Evolutionary conservation across 495 filamentous ascomycete genomes (phyloP).

Genomic region (Podospora fimiseda): DNA sequence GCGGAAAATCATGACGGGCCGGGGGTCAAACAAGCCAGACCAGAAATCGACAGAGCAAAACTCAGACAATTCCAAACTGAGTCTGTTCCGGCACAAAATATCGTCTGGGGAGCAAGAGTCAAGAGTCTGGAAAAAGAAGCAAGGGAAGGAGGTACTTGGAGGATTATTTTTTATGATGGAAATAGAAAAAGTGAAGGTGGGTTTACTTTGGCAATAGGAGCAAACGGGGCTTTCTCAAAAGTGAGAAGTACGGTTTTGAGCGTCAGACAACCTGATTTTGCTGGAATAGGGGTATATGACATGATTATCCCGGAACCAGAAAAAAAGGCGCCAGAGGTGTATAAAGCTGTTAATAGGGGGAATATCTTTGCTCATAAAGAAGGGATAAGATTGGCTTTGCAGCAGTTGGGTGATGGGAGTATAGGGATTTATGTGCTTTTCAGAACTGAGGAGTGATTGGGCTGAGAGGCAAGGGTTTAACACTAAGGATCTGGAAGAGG

Average conservation of each 20-base stretch:
- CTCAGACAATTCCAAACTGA: constrained; percentile 34
- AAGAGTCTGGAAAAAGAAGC: constrained; percentile 19
- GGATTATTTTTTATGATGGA: constrained; percentile 17
- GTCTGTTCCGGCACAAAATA: constrained; percentile 32
- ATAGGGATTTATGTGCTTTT: constrained; percentile 30
- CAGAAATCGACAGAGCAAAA: constrained; percentile 39
- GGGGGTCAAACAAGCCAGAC: constrained; percentile 22
- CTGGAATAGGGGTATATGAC: constrained; percentile 33
- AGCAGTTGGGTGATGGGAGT: constrained; percentile 44
- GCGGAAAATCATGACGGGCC: background rate
- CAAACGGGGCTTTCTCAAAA: constrained; percentile 43
- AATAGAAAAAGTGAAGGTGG: constrained; percentile 4
- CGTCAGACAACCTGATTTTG: constrained; percentile 25
- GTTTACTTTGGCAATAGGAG: constrained; percentile 41
- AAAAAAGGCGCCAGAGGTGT: constrained; percentile 29
- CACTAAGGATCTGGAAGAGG: constrained; percentile 18
- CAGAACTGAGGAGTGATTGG: constrained; percentile 27
- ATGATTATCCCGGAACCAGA: constrained; percentile 36
- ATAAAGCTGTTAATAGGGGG: constrained; percentile 40
- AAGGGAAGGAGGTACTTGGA: constrained; percentile 11
- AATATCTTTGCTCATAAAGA: constrained; percentile 38
- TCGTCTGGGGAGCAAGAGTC: constrained; percentile 46
- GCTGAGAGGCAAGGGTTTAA: constrained; percentile 31
- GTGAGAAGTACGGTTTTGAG: constrained; percentile 25
- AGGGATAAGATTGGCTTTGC: constrained; percentile 32